Base-by-base conservation (phyloP, 2,329 filamentous ascomycete species). In the Berkeleyomyces basicola region DNA sequence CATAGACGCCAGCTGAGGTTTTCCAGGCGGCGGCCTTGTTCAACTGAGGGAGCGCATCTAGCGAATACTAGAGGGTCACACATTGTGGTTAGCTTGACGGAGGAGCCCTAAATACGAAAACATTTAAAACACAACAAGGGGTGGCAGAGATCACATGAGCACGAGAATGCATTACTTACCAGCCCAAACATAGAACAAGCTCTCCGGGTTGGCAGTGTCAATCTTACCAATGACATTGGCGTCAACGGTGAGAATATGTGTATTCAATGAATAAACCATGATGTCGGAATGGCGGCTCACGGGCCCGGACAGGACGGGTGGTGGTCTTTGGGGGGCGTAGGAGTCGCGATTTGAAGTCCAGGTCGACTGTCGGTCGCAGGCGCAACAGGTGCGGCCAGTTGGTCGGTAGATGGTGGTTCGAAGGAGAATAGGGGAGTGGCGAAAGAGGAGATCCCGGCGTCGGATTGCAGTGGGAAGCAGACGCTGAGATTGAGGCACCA, bases 1-100 rank as follows among this genome's bases (percentile, higher is more conserved):
- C 91, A 97, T 66, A 97, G 77, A 69, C 93, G 81, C 93, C 93
- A 97, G 72, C 88, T 95, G 66, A 99, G 79, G 76, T 99, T 97
- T 73, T 97, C 93, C 71, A 96, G 79, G 70, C 93, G 82, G 71
- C 89, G 85, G 63, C 93, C 93, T 74, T 97, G 88, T 72, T 96
- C 89, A 72, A 97, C 86, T 61, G 91, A 93, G 70, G 93, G 89
- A 71, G 90, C 90, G 74, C 92, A 96, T 75, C 90, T 89, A 60
- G 90, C 92, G 72, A 97, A 96, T 65, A 97, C 90, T 93, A 71
- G 49, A 40, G 33, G 9, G 23, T 44, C n/a, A 40, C 23, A 31
- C 31, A 43, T 59, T 2, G 23, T 62, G 10, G n/a, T 51, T 63
- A 43, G 43, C n/a, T 36, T 59, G 31, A 31, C n/a, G 39, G 4